These are phyloP conservation scores for Fusarium tjaetaba DNA, from an alignment of 2,329 filamentous ascomycete genomes.

Conservation along the genomic window DNA sequence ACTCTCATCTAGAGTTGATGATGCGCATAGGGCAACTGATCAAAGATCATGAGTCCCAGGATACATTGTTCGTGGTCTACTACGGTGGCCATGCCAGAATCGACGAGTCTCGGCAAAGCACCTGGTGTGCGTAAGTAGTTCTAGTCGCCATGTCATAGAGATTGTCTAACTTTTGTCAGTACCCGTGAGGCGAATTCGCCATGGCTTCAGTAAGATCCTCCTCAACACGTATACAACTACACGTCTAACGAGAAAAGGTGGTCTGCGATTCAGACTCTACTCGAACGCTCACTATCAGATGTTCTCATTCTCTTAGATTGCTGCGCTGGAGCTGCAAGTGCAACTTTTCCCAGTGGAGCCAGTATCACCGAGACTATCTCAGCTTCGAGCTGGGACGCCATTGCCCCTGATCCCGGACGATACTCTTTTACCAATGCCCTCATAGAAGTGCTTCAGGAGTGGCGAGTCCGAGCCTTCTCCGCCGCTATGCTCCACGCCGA, in stretches of 20 bases:
- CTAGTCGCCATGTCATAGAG: neutral
- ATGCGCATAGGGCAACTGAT: constrained; percentile 65
- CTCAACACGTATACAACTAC: neutral
- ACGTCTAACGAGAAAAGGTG: constrained; percentile 51
- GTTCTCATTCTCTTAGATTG: constrained; percentile 68
- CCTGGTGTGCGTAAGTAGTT: constrained; percentile 65
- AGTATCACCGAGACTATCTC: constrained; percentile 71
- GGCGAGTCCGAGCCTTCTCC: constrained; percentile 64
- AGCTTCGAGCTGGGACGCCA: constrained; percentile 70
- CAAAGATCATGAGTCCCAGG: constrained; percentile 64
- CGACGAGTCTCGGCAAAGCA: constrained; percentile 68
- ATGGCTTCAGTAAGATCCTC: constrained; percentile 61
- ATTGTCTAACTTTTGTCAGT: constrained; percentile 44
- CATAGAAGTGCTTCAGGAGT: constrained; percentile 68
- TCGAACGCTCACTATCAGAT: constrained; percentile 67
- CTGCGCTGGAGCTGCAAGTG: constrained; percentile 68
- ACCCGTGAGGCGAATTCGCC: constrained; percentile 63
- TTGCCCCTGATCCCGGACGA: constrained; percentile 66
- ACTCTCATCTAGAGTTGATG: constrained; percentile 68
- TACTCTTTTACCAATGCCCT: constrained; percentile 69
- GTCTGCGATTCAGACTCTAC: constrained; percentile 68
- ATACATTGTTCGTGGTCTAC: constrained; percentile 67
- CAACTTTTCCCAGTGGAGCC: constrained; percentile 66
- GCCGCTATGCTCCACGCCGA: constrained; percentile 71
- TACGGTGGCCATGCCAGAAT: constrained; percentile 70